A percentile compares a stretch with the other conserved stretches of the same genome.
phyloP scores from a whole-genome alignment of 1,284 basidiomycete genomes.

The Rhodotorula sp. region DNA sequence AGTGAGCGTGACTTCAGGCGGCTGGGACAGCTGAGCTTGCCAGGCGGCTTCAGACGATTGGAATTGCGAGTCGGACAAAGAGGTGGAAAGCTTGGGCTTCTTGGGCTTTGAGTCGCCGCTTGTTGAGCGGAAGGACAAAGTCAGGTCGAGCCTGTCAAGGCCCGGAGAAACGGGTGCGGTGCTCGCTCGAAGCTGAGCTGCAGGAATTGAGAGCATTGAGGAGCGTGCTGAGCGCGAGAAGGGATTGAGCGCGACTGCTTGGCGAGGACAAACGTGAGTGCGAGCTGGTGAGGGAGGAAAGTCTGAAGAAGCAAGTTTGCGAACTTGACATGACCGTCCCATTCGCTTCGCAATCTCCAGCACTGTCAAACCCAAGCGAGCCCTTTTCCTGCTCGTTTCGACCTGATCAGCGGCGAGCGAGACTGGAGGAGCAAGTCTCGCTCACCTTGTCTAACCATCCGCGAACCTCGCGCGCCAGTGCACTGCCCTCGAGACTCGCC shows the following conservation, averaged over 20 bases:
- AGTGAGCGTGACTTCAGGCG: neutral
- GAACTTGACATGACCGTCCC: neutral
- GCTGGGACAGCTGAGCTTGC: neutral
- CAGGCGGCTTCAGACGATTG: neutral
- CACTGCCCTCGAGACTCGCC: neutral
- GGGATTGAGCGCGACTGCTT: conserved; percentile 10
- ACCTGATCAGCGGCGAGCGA: neutral
- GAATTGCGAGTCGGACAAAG: neutral
- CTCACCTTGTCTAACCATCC: conserved; percentile 17
- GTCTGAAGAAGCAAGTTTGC: neutral
- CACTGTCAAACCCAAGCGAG: neutral
- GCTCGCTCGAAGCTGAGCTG: neutral
- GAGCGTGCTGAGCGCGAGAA: conserved; percentile 3
- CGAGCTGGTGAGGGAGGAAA: neutral
- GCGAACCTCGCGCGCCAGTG: conserved; percentile 1
- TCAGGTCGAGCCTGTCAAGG: conserved; percentile 3
- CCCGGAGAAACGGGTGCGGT: neutral
- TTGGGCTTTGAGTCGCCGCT: neutral
- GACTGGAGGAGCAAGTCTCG: no score
- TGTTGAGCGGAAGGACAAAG: neutral
- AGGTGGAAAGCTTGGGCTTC: neutral
- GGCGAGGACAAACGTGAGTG: neutral
- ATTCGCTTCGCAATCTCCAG: neutral
- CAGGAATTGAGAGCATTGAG: neutral
- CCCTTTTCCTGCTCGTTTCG: neutral